These are phyloP conservation scores for Hypsizygus marmoreus DNA, from an alignment of 768 basidiomycete genomes.

Conservation along the genomic window DNA sequence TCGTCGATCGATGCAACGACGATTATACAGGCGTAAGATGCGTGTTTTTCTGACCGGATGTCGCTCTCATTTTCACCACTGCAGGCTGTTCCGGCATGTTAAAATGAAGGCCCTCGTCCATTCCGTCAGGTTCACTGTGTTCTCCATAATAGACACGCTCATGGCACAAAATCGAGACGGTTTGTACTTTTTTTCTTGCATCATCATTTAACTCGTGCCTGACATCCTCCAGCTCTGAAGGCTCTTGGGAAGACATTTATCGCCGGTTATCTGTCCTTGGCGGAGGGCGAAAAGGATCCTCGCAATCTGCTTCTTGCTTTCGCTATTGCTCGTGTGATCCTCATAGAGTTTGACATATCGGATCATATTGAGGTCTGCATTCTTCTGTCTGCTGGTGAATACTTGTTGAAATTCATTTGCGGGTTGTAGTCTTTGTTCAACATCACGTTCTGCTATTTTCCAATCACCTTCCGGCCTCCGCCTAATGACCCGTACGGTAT, in stretches of 20 bases:
- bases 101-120: slow-evolving; percentile 84
- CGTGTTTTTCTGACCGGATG: background rate
- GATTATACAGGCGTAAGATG: slow-evolving; percentile 58
- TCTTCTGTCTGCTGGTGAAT: background rate
- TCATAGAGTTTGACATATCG: slow-evolving; percentile 85
- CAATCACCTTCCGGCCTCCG: slow-evolving; percentile 94
- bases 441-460: slow-evolving; percentile 97
- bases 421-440: slow-evolving; percentile 91
- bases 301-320: slow-evolving; percentile 91
- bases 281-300: slow-evolving; percentile 96
- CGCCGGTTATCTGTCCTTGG: slow-evolving; percentile 73
- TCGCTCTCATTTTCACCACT: slow-evolving; percentile 3
- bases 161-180: slow-evolving; percentile 71
- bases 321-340: slow-evolving; percentile 79
- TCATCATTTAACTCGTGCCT: background rate
- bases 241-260: slow-evolving; percentile 74
- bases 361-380: slow-evolving; percentile 71
- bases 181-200: slow-evolving; percentile 27
- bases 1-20: slow-evolving; percentile 63
- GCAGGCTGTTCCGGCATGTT: slow-evolving; percentile 75
- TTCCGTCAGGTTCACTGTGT: slow-evolving; percentile 78
- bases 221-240: slow-evolving; percentile 57
- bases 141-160: slow-evolving; percentile 77
- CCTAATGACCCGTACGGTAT: slow-evolving; percentile 94
- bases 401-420: background rate